Conservation (phyloP, 1,139 yeast genomes). For the Sugiyamaella castrensis region DNA sequence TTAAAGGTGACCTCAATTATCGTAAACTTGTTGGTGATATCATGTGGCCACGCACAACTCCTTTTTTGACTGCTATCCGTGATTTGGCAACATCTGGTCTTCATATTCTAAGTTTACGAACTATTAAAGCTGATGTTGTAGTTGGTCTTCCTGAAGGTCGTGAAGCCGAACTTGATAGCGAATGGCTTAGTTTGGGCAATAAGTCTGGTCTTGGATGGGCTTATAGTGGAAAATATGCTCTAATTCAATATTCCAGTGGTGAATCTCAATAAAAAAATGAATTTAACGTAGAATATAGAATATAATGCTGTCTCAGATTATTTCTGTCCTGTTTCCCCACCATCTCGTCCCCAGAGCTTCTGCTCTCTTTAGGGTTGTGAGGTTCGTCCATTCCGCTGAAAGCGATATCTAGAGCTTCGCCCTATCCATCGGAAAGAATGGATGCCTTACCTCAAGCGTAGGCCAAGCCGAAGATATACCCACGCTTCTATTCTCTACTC, state of each 20-base stretch:
- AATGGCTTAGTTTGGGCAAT: conserved; percentile 57
- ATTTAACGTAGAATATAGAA: background rate
- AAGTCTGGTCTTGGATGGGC: conserved; percentile 76
- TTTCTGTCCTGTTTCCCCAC: no score
- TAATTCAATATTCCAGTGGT: conserved; percentile 49
- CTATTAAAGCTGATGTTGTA: conserved; percentile 96
- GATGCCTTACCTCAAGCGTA: no score
- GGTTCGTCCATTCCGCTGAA: no score
- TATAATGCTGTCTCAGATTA: no score
- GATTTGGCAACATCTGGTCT: conserved; percentile 59
- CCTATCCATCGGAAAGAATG: no score
- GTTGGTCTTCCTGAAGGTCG: conserved; percentile 73
- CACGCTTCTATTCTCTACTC: no score
- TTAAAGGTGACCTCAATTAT: conserved; percentile 95
- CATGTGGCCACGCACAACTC: conserved; percentile 79
- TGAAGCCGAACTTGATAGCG: conserved; percentile 60
- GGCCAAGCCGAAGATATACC: no score
- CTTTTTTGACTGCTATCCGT: conserved; percentile 68
- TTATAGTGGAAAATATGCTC: conserved; percentile 91
- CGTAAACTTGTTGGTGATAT: conserved; percentile 91
- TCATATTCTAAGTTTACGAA: conserved; percentile 71
- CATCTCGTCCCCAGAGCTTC: no score
- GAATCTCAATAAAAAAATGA: background rate
- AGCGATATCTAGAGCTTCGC: no score
- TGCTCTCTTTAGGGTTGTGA: no score